These are phyloP conservation scores for Sarocladium strictum DNA, from an alignment of 2,329 filamentous ascomycete genomes.

Conservation along the genomic window DNA sequence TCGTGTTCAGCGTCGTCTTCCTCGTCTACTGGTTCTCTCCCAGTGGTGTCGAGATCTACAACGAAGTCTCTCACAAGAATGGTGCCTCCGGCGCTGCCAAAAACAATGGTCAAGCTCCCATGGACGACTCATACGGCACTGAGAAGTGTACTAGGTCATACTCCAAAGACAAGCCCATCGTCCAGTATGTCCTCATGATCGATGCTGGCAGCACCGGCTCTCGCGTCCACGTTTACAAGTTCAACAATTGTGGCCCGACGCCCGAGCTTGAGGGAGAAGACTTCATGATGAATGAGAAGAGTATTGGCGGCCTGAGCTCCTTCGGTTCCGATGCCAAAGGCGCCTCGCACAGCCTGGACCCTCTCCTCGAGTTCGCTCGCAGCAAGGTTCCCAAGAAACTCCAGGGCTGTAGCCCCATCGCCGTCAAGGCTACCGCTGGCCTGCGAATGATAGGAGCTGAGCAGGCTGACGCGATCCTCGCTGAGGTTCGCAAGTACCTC, in stretches of 20 bases:
- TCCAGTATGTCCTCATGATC: constrained; percentile 98
- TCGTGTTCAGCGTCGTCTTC: constrained; percentile 53
- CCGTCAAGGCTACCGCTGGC: constrained; percentile 97
- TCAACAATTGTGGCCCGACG: constrained; percentile 97
- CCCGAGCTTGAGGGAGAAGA: constrained; percentile 89
- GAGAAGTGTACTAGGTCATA: constrained; percentile 75
- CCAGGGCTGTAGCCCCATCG: constrained; percentile 86
- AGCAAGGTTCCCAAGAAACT: constrained; percentile 79
- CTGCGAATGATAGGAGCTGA: constrained; percentile 79
- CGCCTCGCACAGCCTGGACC: constrained; percentile 84
- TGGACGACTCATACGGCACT: constrained; percentile 59
- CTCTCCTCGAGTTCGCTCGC: constrained; percentile 81
- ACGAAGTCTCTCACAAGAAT: constrained; percentile 21
- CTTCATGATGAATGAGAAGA: constrained; percentile 90
- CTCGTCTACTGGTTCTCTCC: constrained; percentile 61
- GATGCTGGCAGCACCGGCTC: constrained; percentile 97
- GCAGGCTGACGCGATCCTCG: constrained; percentile 75
- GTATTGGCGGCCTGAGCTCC: constrained; percentile 71
- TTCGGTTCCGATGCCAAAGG: constrained; percentile 81
- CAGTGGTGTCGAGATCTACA: constrained; percentile 48
- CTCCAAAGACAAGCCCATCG: constrained; percentile 83
- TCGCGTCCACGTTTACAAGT: constrained; percentile 96
- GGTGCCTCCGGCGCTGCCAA: constrained; percentile 16
- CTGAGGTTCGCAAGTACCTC: constrained; percentile 74
- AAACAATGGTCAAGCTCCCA: constrained; percentile 44